Evolutionary conservation across 2,329 filamentous ascomycete species (phyloP).

Genomic region (Fusarium anguioides): DNA sequence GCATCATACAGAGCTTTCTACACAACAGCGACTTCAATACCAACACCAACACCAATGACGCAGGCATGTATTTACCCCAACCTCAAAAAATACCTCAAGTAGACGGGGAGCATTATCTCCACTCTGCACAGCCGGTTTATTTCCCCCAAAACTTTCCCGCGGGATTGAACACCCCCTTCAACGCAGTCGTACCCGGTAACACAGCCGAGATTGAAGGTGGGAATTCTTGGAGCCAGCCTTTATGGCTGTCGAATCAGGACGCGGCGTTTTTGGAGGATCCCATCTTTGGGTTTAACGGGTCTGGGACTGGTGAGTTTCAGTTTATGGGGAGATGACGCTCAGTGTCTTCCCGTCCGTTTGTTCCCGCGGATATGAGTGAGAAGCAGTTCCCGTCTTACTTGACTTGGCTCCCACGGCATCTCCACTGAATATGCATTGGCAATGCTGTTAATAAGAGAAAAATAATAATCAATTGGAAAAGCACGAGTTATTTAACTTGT

Average conservation of each 20-base stretch:
- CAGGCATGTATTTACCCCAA: too few relatives aligned
- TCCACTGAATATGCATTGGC: constrained; percentile 4
- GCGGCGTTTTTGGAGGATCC: constrained; percentile 43
- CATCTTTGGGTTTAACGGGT: constrained; percentile 49
- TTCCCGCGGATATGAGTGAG: constrained; percentile 6
- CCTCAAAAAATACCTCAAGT: constrained; percentile 14
- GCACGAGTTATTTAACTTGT: constrained; percentile 23
- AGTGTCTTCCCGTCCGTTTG: neutral
- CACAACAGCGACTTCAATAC: constrained; percentile 35
- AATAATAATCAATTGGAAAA: neutral
- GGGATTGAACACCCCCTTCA: neutral
- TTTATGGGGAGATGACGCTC: constrained; percentile 13
- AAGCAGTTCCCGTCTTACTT: neutral
- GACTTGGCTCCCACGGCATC: neutral
- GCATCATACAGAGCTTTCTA: constrained; percentile 52
- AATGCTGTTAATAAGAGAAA: neutral
- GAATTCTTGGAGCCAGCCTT: constrained; percentile 16
- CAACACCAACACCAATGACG: neutral
- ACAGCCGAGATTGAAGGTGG: constrained; percentile 8
- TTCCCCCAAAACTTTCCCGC: constrained; percentile 18
- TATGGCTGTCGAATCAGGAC: constrained; percentile 20
- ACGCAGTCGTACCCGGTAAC: neutral
- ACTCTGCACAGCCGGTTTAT: constrained; percentile 15
- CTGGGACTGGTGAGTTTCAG: constrained; percentile 44
- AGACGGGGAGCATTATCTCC: constrained; percentile 18